Evolutionary conservation across 139 green algal species (phyloP), one percentile per base, ranked within the genome.

Genomic region (Spirogloea muscicola): DNA sequence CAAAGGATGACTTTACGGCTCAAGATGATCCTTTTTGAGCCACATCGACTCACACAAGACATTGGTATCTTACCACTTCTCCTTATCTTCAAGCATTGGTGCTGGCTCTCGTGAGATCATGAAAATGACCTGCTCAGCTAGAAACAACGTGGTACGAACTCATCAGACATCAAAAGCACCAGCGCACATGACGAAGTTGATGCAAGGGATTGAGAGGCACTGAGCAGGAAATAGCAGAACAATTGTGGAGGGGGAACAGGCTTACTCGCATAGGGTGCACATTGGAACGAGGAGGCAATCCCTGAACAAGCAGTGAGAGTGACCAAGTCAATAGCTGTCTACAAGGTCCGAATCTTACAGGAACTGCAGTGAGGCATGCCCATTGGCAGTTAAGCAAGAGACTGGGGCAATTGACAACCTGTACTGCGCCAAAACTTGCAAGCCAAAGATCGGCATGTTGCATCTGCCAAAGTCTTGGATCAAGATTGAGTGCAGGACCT

Each of bases 71-170:
- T 2, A 70, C 62, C 68, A 82, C 25, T 66, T 58, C 25, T 88
- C 87, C 31, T 37, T 52, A 3, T 84, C 85, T 38, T 94, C 85
- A 41, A 98, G 88, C 29, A 49, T n/a, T 0, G 94, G 94, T 18
- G 95, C 80, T 1, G 87, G 82, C 39, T 90, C 78, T 62, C 92
- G 88, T 18, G 93, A 88, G 65, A 99, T 97, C 49, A 96, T 79
- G 85, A 98, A 98, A 46, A 99, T 80, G 29, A 94, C 70, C 70
- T 78, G 70, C 4, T 5, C 18, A 58, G 36, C 44, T 25, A 27
- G 29, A 16, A 2, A 29, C 31, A 29, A 29, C 27, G 49, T 34
- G 16, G 18, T 37, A 7, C 31, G 16, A 16, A 13, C 21, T 29
- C 21, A 62, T 29, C 21, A 62, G 25, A 29, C 25, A 70, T 60